A percentile compares a stretch with the other conserved stretches of the same genome.
Evolutionary conservation across 441 rosid species (phyloP).

Genomic region (Mallotus japonicus): DNA sequence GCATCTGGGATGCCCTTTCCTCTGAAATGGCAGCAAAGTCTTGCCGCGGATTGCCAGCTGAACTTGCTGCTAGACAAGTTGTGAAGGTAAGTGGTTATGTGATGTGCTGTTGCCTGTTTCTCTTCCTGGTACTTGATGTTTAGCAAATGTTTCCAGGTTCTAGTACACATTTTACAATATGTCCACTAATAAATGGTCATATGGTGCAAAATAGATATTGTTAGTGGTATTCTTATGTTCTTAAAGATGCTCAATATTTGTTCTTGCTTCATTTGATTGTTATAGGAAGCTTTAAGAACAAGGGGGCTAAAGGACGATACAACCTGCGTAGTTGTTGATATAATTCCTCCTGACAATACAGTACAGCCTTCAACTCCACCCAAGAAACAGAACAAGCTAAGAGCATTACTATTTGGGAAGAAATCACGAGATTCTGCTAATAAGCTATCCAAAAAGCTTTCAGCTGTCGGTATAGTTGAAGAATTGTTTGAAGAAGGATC

Average conservation of each 20-base stretch:
- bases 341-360: slow-evolving; percentile 67
- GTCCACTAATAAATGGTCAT: background rate
- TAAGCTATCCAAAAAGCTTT: slow-evolving; percentile 61
- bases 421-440: slow-evolving; percentile 49
- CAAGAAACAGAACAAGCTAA: slow-evolving; percentile 60
- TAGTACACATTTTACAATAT: background rate
- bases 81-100: slow-evolving; percentile 58
- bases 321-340: slow-evolving; percentile 84
- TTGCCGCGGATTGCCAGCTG: slow-evolving; percentile 79
- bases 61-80: slow-evolving; percentile 83
- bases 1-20: slow-evolving; percentile 85
- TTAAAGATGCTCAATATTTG: background rate
- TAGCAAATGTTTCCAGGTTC: slow-evolving; percentile 3
- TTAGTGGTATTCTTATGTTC: background rate
- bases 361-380: slow-evolving; percentile 39
- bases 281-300: slow-evolving; percentile 74
- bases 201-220: background rate
- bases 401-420: slow-evolving; percentile 52
- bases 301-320: slow-evolving; percentile 89
- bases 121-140: slow-evolving; percentile 1
- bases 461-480: slow-evolving; percentile 71
- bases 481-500: slow-evolving; percentile 96
- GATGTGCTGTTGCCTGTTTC: slow-evolving; percentile 7
- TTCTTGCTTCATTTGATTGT: slow-evolving; percentile 7
- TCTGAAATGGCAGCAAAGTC: slow-evolving; percentile 68